Conservation (phyloP, 371 early-diverging fungal genomes). For the Phascolomyces articulosus region DNA sequence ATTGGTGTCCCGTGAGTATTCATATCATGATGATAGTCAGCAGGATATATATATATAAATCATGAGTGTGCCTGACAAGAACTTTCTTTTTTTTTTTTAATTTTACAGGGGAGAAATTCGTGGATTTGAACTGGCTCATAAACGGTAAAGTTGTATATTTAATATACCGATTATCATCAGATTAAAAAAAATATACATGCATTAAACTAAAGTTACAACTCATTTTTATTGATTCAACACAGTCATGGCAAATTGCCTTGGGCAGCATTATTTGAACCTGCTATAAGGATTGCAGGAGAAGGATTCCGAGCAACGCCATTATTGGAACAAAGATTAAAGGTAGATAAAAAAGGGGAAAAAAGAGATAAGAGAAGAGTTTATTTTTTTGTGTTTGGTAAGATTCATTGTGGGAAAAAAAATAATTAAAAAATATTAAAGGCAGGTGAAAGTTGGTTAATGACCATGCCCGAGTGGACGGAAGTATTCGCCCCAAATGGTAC, state of each 20-base stretch:
- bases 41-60: not conserved
- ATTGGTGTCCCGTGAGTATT: conserved; percentile 85
- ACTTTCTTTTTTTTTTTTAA: not conserved
- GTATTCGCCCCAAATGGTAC: conserved; percentile 75
- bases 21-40: not conserved
- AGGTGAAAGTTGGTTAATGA: conserved; percentile 35
- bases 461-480: conserved; percentile 42
- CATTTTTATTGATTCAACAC: too few species aligned
- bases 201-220: too few species aligned
- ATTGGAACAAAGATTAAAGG: conserved; percentile 61
- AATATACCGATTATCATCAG: too few species aligned
- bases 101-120: conserved; percentile 79
- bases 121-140: conserved; percentile 87
- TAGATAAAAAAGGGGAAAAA: conserved; percentile 21
- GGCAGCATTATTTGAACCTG: conserved; percentile 82
- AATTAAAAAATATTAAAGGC: conserved; percentile 14
- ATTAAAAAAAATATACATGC: not conserved
- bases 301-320: conserved; percentile 73
- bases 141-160: conserved; percentile 35
- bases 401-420: not conserved
- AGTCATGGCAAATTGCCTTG: conserved; percentile 87
- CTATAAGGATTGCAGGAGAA: conserved; percentile 77
- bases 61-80: not conserved
- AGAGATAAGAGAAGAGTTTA: not conserved
- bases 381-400: not conserved